Evolutionary conservation across 2,329 filamentous ascomycete genomes (phyloP), one percentile per base, ranked within the genome.

Genomic region (Orbilia oligospora): DNA sequence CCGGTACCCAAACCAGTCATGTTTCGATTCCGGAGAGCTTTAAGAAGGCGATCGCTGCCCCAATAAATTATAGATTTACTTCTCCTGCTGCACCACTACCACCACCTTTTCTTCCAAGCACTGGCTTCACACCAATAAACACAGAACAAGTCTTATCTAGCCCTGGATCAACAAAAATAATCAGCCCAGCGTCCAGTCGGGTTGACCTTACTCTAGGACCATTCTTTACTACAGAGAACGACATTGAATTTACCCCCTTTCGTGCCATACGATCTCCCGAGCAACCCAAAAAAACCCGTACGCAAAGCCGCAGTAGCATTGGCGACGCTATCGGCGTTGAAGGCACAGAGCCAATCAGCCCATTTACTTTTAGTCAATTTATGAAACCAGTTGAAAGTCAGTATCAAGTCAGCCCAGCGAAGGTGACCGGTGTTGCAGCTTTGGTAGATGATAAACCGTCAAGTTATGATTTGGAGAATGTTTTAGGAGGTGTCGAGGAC

Each of bases 301-400:
- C 56, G 27, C 30, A 30, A 16, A 24, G 1, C 8, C 22, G 8
- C 16, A 14, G 12, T 41, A 16, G 38, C 16, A 49, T 38, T 30
- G 18, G 53, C 10, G 30, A 14, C 22, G 18, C 20, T 1, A 24
- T 41, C 6, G 53, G 58, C 33, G 2, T 48, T 4, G 71, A 65
- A n/a, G 48, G 20, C 14, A 58, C 44, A 5, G 75, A 72, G 33
- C 68, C 68, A 20, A 49, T 78, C 5, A 78, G 68, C 38, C 75
- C 75, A 9, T 72, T 78, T 58, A 64, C 63, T 8, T 78, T 72
- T 18, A 78, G 68, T 55, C 75, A 78, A 51, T 65, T 78, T 64
- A 72, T 67, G 68, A 78, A 69, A 30, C 61, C 68, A 16, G 64
- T 49, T 1, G 75, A 78, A 30, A 78, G 63, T 20, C 75, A 78